A percentile compares a stretch with the other conserved stretches of the same genome.
phyloP scores from a whole-genome alignment of 1,284 basidiomycete species.

The Malassezia yamatoensis region DNA sequence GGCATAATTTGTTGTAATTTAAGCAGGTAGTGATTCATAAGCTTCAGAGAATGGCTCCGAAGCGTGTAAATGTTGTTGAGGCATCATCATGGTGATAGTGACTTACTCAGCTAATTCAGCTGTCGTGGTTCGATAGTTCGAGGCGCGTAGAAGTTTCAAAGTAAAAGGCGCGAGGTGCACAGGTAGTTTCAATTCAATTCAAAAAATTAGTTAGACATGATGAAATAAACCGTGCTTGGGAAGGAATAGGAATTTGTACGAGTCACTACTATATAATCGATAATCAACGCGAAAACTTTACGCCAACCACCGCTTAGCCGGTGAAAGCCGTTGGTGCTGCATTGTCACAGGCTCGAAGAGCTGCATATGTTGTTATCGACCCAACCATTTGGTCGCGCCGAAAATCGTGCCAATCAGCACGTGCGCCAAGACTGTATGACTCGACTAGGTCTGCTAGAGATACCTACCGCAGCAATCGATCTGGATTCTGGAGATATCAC shows the following conservation, averaged over 20 bases:
- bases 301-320: not conserved
- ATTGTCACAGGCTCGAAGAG: not conserved
- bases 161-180: constrained; percentile 8
- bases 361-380: too few relatives aligned
- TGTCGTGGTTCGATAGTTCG: not conserved
- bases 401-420: not conserved
- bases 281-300: too few relatives aligned
- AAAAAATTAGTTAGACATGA: constrained; percentile 8
- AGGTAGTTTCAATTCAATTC: constrained; percentile 1
- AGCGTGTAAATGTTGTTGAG: constrained; percentile 4
- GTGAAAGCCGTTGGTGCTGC: not conserved
- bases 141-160: not conserved
- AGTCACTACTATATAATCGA: constrained; percentile 6
- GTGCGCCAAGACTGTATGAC: not conserved
- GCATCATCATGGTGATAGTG: constrained; percentile 14
- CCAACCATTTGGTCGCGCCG: not conserved
- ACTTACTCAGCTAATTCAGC: constrained; percentile 8
- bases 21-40: constrained; percentile 7
- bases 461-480: too few relatives aligned
- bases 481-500: not conserved
- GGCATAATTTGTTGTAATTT: not conserved
- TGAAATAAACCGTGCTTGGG: not conserved
- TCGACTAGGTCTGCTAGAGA: not conserved
- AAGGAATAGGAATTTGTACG: not conserved
- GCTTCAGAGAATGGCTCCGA: constrained; percentile 17